Evolutionary conservation across 805 yeast species (phyloP).

Genomic region (Nakazawaea holstii): DNA sequence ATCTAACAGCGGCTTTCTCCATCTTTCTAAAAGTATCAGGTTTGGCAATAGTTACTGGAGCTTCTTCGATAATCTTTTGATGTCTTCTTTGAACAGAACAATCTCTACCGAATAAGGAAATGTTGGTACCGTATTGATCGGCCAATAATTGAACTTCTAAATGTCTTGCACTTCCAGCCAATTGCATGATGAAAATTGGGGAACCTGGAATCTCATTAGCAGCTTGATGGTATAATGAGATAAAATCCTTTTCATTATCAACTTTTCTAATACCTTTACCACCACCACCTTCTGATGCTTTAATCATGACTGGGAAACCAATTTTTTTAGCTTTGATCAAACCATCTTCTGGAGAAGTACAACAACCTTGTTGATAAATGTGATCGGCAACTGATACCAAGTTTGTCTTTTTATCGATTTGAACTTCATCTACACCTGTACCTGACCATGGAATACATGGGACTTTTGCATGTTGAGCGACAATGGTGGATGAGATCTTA

Average conservation of each 20-base stretch:
- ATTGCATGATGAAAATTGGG: slow-evolving; percentile 95
- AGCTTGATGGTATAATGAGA: slow-evolving; percentile 81
- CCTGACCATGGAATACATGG: slow-evolving; percentile 99
- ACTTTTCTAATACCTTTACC: slow-evolving; percentile 99
- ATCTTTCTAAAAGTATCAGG: slow-evolving; percentile 78
- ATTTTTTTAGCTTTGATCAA: slow-evolving; percentile 75
- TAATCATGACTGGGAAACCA: slow-evolving; percentile 98
- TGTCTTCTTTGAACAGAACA: slow-evolving; percentile 99
- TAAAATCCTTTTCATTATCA: slow-evolving; percentile 74
- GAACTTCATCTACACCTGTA: slow-evolving; percentile 86
- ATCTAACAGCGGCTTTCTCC: slow-evolving; percentile 97
- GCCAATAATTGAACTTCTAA: slow-evolving; percentile 97
- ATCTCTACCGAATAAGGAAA: slow-evolving; percentile 96
- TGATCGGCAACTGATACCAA: slow-evolving; percentile 87
- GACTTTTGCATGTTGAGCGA: slow-evolving; percentile 96
- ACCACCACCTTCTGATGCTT: slow-evolving; percentile 99
- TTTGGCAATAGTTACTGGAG: slow-evolving; percentile 94
- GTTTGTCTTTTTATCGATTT: slow-evolving; percentile 59
- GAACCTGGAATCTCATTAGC: slow-evolving; percentile 98
- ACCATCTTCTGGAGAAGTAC: slow-evolving; percentile 83
- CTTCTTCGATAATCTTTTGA: slow-evolving; percentile 98
- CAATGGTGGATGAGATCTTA: slow-evolving; percentile 95
- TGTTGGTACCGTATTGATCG: slow-evolving; percentile 97
- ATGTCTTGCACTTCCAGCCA: slow-evolving; percentile 97
- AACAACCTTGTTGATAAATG: slow-evolving; percentile 85